Evolutionary conservation across 2,329 filamentous ascomycete genomes (phyloP).

Genomic region (Tolypocladium amazonense): DNA sequence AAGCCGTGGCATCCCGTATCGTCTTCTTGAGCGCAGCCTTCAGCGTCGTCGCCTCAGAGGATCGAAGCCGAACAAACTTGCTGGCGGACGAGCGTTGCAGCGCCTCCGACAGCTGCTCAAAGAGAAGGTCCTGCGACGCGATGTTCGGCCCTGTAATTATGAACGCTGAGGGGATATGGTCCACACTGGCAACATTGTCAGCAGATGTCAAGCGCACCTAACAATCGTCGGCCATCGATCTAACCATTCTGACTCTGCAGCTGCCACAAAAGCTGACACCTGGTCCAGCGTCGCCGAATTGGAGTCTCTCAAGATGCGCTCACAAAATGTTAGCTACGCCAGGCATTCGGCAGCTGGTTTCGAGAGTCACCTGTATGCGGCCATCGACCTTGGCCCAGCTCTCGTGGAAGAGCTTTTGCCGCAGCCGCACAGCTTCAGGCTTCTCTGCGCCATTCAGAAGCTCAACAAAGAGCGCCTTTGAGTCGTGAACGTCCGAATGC

Average conservation of each 20-base stretch:
- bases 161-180: slow-evolving; percentile 57
- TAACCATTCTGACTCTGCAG: slow-evolving; percentile 22
- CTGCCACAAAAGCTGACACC: slow-evolving; percentile 44
- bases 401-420: slow-evolving; percentile 49
- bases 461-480: slow-evolving; percentile 31
- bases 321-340: not conserved
- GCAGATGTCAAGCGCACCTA: not conserved
- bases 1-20: slow-evolving; percentile 53
- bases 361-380: slow-evolving; percentile 40
- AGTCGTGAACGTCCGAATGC: slow-evolving; percentile 3
- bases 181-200: slow-evolving; percentile 17
- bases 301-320: slow-evolving; percentile 48
- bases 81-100: slow-evolving; percentile 36
- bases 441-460: slow-evolving; percentile 46
- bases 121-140: slow-evolving; percentile 64
- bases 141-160: slow-evolving; percentile 72
- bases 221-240: not conserved
- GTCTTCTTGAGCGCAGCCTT: slow-evolving; percentile 64
- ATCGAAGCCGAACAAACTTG: slow-evolving; percentile 56
- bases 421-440: slow-evolving; percentile 34
- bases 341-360: no score
- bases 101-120: slow-evolving; percentile 54
- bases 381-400: slow-evolving; percentile 55
- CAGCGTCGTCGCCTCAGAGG: slow-evolving; percentile 61
- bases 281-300: slow-evolving; percentile 50